Evolutionary conservation across 1,284 basidiomycete genomes (phyloP).

Genomic region (Tetrapyrgos nigripes): DNA sequence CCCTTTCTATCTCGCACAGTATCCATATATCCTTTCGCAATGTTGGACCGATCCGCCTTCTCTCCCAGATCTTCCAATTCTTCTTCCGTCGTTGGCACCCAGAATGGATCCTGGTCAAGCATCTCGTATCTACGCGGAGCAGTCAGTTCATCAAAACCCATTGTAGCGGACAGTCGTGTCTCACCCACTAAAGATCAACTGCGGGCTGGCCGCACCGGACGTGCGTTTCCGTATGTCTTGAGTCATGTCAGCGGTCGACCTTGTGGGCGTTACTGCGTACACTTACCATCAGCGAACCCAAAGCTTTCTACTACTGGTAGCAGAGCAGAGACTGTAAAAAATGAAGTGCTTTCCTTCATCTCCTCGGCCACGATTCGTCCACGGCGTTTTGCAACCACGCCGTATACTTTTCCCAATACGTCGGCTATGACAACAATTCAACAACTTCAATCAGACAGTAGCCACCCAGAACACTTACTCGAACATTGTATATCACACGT

Average conservation of each 20-base stretch:
- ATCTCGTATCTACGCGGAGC: slow-evolving; percentile 72
- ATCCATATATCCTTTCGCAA: slow-evolving; percentile 97
- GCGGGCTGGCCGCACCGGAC: slow-evolving; percentile 95
- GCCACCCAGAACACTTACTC: slow-evolving; percentile 59
- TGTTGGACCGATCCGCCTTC: slow-evolving; percentile 92
- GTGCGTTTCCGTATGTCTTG: slow-evolving; percentile 95
- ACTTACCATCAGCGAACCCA: slow-evolving; percentile 92
- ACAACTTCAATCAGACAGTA: background rate
- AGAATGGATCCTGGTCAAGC: slow-evolving; percentile 95
- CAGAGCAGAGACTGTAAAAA: slow-evolving; percentile 91
- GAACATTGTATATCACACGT: slow-evolving; percentile 98
- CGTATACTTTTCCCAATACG: slow-evolving; percentile 97
- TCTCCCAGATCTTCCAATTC: slow-evolving; percentile 98
- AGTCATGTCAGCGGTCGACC: slow-evolving; percentile 9
- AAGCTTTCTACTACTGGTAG: slow-evolving; percentile 98
- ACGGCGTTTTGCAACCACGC: slow-evolving; percentile 89
- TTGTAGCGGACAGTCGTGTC: slow-evolving; percentile 27
- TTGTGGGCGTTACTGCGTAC: too few species aligned
- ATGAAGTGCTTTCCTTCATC: slow-evolving; percentile 97
- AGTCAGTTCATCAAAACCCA: slow-evolving; percentile 7
- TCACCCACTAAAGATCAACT: slow-evolving; percentile 94
- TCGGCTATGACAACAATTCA: slow-evolving; percentile 66
- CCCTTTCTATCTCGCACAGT: slow-evolving; percentile 91
- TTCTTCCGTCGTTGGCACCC: slow-evolving; percentile 98
- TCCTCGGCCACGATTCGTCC: slow-evolving; percentile 96